Percentiles rank a stretch among this genome's conserved stretches.
phyloP scores from a whole-genome alignment of 352 stramenopile species.

The Hyaloperonospora brassicae region DNA sequence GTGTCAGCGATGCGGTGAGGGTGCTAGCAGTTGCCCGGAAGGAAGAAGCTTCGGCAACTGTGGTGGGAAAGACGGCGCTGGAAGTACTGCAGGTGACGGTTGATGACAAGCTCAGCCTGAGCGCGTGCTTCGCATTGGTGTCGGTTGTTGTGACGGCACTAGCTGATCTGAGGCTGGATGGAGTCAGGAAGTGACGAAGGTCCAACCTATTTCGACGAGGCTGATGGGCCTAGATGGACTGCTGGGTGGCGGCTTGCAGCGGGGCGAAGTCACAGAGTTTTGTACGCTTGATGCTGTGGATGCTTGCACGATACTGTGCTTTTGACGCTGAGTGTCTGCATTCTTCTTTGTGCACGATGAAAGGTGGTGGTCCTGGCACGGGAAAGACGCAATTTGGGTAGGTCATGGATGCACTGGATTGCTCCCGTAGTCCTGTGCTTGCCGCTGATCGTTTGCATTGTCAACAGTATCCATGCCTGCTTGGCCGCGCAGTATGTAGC shows the following conservation, averaged over 20 bases:
- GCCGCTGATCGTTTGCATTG: neutral
- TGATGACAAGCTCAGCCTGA: neutral
- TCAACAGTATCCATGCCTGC: conserved; percentile 54
- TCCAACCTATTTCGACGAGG: conserved; percentile 33
- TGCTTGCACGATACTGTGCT: neutral
- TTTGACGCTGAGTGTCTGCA: too few relatives aligned
- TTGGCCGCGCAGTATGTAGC: conserved; percentile 46
- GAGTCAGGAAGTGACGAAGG: conserved; percentile 25
- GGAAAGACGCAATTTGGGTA: conserved; percentile 78
- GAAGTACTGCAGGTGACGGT: conserved; percentile 36
- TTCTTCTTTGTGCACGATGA: too few relatives aligned
- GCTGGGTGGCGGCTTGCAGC: conserved; percentile 54
- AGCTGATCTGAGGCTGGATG: neutral
- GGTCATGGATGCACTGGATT: neutral
- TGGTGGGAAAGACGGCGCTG: conserved; percentile 35
- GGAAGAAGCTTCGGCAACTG: neutral
- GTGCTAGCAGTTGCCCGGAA: conserved; percentile 21
- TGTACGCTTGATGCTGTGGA: conserved; percentile 26
- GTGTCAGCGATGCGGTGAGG: conserved; percentile 29
- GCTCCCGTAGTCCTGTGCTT: neutral
- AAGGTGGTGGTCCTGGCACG: conserved; percentile 51
- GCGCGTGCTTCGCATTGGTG: too few relatives aligned
- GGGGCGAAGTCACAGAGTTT: conserved; percentile 72
- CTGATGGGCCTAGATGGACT: conserved; percentile 45
- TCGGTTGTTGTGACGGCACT: neutral